Percentiles rank a stretch among this genome's conserved stretches.
These are phyloP conservation scores for Akanthomyces lecanii DNA, from an alignment of 2,329 filamentous ascomycete genomes.

Conservation along the genomic window DNA sequence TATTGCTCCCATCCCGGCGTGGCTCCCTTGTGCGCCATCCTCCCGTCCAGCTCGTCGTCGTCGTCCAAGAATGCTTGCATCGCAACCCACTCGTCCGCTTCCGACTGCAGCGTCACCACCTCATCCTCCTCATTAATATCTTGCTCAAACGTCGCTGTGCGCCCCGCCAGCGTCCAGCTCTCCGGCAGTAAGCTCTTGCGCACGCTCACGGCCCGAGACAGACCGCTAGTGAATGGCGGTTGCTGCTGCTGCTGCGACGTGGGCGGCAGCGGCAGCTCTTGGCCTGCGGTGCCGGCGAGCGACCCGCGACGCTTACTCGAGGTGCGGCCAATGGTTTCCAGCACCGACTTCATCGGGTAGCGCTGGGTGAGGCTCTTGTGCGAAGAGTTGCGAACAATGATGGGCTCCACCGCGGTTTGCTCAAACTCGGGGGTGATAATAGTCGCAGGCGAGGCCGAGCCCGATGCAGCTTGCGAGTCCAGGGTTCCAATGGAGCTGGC, in stretches of 20 bases:
- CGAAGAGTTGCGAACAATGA: slow-evolving; percentile 17
- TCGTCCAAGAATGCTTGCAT: slow-evolving; percentile 35
- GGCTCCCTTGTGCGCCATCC: slow-evolving; percentile 22
- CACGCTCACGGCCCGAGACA: slow-evolving; percentile 5
- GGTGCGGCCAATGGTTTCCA: slow-evolving; percentile 10
- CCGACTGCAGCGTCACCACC: slow-evolving; percentile 21
- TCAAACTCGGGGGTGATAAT: not conserved
- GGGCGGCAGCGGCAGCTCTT: slow-evolving; percentile 7
- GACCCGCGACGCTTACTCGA: slow-evolving; percentile 10
- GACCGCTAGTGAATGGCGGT: not conserved
- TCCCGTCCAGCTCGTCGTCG: slow-evolving; percentile 18
- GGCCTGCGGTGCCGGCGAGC: slow-evolving; percentile 5
- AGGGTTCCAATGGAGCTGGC: not conserved
- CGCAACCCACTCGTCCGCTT: slow-evolving; percentile 34
- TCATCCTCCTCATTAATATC: slow-evolving; percentile 27
- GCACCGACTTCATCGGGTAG: slow-evolving; percentile 14
- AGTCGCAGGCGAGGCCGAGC: not conserved
- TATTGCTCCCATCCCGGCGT: slow-evolving; percentile 44
- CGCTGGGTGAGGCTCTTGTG: slow-evolving; percentile 17
- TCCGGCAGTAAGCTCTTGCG: slow-evolving; percentile 22
- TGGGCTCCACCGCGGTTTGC: not conserved
- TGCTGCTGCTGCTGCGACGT: slow-evolving; percentile 8
- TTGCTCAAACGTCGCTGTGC: not conserved
- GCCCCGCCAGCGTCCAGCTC: slow-evolving; percentile 18
- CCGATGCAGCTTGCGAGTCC: not conserved